phyloP scores from a whole-genome alignment of 805 yeast species.

The Metschnikowia continentalis region DNA sequence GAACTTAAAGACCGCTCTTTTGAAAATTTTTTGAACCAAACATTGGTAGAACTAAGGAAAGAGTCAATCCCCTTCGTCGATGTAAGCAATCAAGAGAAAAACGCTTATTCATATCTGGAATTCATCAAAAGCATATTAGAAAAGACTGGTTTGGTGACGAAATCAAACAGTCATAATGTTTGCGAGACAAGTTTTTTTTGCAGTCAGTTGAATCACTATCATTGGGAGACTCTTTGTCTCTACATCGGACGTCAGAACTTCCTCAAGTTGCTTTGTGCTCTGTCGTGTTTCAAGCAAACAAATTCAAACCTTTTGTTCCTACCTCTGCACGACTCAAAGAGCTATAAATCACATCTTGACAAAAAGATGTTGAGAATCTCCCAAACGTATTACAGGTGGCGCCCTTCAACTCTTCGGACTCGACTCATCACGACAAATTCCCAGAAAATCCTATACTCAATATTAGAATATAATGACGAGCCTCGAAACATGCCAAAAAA shows the following conservation, averaged over 20 bases:
- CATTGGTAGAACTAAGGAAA: not conserved
- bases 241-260: conserved; percentile 40
- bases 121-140: conserved; percentile 1
- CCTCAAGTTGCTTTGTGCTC: conserved; percentile 28
- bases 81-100: not conserved
- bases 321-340: not conserved
- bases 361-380: not conserved
- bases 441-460: not conserved
- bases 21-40: not conserved
- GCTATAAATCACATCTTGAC: not conserved
- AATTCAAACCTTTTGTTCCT: not conserved
- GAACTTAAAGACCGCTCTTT: not conserved
- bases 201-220: conserved; percentile 36
- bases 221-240: conserved; percentile 42
- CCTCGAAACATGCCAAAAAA: conserved; percentile 8
- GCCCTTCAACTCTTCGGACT: not conserved
- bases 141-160: not conserved
- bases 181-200: conserved; percentile 22
- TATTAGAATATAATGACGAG: not conserved
- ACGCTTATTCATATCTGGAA: conserved; percentile 3
- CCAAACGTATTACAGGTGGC: conserved; percentile 1
- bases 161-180: not conserved
- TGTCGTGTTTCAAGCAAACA: not conserved
- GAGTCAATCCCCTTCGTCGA: not conserved
- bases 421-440: not conserved